phyloP scores from a whole-genome alignment of 176 grass and related monocot genomes.

The Olyra latifolia region DNA sequence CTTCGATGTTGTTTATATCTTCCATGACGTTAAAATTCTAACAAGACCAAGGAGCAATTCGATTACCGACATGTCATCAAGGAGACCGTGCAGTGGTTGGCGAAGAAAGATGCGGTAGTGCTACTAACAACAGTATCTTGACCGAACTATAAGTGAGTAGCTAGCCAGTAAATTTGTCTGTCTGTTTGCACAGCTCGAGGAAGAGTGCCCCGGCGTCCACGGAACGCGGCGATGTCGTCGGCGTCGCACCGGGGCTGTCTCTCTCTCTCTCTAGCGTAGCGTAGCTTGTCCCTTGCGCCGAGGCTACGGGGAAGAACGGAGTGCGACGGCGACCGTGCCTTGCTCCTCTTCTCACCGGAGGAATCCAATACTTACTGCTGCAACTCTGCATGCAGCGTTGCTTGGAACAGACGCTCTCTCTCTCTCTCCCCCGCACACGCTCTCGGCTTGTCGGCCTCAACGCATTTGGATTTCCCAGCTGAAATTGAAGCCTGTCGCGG shows the following conservation, averaged over 20 bases:
- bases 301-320: background rate
- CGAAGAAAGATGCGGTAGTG: background rate
- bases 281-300: background rate
- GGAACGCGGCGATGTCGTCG: background rate
- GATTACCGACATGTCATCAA: background rate
- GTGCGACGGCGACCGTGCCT: background rate
- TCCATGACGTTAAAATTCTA: no score
- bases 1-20: no score
- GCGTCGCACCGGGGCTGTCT: background rate
- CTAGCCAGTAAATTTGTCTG: background rate
- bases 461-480: background rate
- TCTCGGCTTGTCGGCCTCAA: background rate
- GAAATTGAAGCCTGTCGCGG: background rate
- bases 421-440: background rate
- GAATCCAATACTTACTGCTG: background rate
- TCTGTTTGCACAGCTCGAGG: background rate
- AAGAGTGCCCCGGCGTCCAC: constrained; percentile 18
- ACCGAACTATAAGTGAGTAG: background rate
- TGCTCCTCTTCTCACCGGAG: background rate
- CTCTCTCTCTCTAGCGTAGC: no score
- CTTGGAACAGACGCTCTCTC: background rate
- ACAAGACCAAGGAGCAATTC: background rate
- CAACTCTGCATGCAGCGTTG: background rate
- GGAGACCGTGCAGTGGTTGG: background rate
- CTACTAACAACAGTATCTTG: background rate